These are phyloP conservation scores for Metschnikowia koreensis DNA, from an alignment of 805 yeast species.

Conservation along the genomic window DNA sequence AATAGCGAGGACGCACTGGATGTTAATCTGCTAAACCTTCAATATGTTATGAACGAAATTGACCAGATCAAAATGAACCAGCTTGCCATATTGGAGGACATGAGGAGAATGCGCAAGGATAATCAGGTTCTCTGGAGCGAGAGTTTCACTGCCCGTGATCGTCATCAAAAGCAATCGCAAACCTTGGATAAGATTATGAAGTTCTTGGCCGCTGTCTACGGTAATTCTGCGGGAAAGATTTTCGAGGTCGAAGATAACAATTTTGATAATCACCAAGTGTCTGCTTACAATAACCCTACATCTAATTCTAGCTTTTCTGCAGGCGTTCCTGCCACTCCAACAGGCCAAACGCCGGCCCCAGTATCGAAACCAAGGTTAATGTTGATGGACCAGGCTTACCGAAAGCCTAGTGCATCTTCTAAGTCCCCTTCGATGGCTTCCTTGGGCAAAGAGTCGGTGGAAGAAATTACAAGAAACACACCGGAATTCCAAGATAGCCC, in stretches of 20 bases:
- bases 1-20: conserved; percentile 23
- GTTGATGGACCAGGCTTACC: conserved; percentile 41
- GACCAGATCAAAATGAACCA: conserved; percentile 78
- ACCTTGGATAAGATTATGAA: conserved; percentile 84
- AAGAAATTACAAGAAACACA: conserved; percentile 17
- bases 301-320: conserved; percentile 3
- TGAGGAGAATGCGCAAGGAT: conserved; percentile 78
- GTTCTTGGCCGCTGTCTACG: conserved; percentile 81
- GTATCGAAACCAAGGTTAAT: conserved; percentile 34
- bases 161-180: conserved; percentile 81
- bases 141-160: conserved; percentile 75
- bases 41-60: conserved; percentile 62
- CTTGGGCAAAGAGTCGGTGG: conserved; percentile 15
- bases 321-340: conserved; percentile 1
- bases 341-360: not conserved
- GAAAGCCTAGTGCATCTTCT: conserved; percentile 3
- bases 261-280: conserved; percentile 22
- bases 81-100: conserved; percentile 75
- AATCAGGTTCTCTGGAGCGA: conserved; percentile 92
- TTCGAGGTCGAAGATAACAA: conserved; percentile 31
- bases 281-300: conserved; percentile 18
- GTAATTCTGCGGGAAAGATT: conserved; percentile 53
- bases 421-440: conserved; percentile 14
- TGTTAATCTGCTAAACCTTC: conserved; percentile 41
- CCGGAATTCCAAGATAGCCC: conserved; percentile 8